Conservation (phyloP, 2,329 filamentous ascomycete species). For the Neurospora sp. region DNA sequence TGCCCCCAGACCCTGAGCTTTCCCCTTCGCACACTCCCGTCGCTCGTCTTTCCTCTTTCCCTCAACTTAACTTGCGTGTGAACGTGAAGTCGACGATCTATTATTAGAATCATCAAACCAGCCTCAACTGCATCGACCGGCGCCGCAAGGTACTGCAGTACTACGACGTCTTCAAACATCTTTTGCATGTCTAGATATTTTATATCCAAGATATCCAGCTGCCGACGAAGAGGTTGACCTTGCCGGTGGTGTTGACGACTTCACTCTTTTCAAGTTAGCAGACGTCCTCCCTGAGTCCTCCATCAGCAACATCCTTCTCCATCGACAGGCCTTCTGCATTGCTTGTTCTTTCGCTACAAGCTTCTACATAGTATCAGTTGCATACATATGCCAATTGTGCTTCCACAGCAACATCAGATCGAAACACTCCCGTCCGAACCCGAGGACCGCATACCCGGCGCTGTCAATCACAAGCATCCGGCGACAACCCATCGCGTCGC, state of each 20-base stretch:
- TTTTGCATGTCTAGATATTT: background rate
- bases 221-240: background rate
- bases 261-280: background rate
- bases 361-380: background rate
- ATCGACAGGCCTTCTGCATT: too few relatives aligned
- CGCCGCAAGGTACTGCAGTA: constrained; percentile 9
- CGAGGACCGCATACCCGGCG: background rate
- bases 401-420: background rate
- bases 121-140: constrained; percentile 15
- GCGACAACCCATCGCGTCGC: background rate
- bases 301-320: background rate
- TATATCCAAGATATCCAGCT: background rate
- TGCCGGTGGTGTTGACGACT: background rate
- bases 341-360: background rate
- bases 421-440: background rate
- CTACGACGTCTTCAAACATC: background rate
- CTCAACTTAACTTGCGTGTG: constrained; percentile 2
- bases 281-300: background rate
- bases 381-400: background rate
- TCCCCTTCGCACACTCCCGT: constrained; percentile 10
- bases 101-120: constrained; percentile 19
- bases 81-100: constrained; percentile 15
- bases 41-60: constrained; percentile 12
- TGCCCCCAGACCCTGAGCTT: constrained; percentile 2
- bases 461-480: background rate